These are phyloP conservation scores for Fusarium nelsonii DNA, from an alignment of 2,329 filamentous ascomycete species.

Conservation along the genomic window DNA sequence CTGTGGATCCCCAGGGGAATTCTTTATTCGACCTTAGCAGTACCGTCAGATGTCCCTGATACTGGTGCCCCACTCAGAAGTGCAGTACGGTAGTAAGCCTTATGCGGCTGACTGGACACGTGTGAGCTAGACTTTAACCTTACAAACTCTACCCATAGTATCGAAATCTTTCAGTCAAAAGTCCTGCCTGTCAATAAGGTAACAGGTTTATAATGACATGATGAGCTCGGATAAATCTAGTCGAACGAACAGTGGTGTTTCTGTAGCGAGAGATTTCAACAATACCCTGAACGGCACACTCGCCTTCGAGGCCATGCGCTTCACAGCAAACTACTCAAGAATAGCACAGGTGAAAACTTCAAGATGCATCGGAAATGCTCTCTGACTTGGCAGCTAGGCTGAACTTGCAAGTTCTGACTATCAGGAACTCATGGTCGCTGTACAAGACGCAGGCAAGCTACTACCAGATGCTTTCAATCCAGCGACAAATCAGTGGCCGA, in stretches of 20 bases:
- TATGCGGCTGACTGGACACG: conserved; percentile 5
- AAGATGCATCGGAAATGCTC: fast-evolving
- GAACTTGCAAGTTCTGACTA: conserved; percentile 9
- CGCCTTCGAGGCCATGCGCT: conserved; percentile 22
- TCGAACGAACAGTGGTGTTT: not conserved
- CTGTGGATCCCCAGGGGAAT: no score
- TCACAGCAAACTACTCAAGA: conserved; percentile 6
- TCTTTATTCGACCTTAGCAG: no score
- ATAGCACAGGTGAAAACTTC: not conserved
- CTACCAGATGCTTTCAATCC: not conserved
- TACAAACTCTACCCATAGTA: no score
- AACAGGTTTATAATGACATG: not conserved
- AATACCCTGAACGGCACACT: not conserved
- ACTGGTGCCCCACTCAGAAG: no score
- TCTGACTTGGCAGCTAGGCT: not conserved
- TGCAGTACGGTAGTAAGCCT: conserved; percentile 2
- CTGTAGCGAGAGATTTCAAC: conserved; percentile 10
- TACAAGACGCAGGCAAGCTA: not conserved
- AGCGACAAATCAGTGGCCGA: not conserved
- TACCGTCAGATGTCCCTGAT: no score
- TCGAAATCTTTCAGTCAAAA: not conserved
- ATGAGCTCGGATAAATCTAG: not conserved
- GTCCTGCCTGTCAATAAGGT: no score
- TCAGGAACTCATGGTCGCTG: conserved; percentile 3
- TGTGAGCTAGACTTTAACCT: not conserved